Evolutionary conservation across 331 rosid species (phyloP), one percentile per base, ranked within the genome.

Genomic region (Acacia pycnantha): DNA sequence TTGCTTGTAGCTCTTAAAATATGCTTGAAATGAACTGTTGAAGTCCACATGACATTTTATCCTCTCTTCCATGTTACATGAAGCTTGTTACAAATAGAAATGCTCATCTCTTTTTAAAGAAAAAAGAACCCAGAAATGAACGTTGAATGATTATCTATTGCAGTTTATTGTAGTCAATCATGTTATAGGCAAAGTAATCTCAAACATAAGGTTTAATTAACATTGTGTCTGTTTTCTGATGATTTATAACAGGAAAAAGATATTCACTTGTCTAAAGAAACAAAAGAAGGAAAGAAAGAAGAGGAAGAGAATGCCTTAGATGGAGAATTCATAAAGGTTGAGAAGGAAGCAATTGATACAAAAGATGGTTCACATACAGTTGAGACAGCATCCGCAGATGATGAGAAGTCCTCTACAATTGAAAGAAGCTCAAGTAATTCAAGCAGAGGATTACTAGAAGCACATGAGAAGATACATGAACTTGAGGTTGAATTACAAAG

Each of bases 271-370:
- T 81, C 83, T 24, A 51, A 71, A 73, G 88, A 72, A 18, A 83
- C 2, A 35, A 86, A 83, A 13, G 93, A 83, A 81, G 81, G 64
- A 72, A 94, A 88, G 92, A 96, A 86, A 77, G 98, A 96, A 75
- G 97, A 92, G 70, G 98, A 96, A 81, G 98, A 95, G 61, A 88
- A 89, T 72, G 84, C 90, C 73, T 86, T 93, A 7, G 99, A 92
- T 82, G 99, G 97, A 43, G 99, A 94, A 79, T 96, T 96, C 88
- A 92, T 96, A 27, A 96, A 96, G 86, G 93, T 96, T 73, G 98
- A 96, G 88, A 96, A 83, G 90, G 98, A 94, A 86, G 69, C 89
- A 13, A 62, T 89, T 12, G 92, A 87, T 31, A 85, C 54, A 51
- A 85, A 90, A 76, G 89, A 87, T 53, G 74, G 77, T 35, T 56